Base-by-base conservation (phyloP, 2,329 filamentous ascomycete genomes). In the Biscogniauxia mediterranea region DNA sequence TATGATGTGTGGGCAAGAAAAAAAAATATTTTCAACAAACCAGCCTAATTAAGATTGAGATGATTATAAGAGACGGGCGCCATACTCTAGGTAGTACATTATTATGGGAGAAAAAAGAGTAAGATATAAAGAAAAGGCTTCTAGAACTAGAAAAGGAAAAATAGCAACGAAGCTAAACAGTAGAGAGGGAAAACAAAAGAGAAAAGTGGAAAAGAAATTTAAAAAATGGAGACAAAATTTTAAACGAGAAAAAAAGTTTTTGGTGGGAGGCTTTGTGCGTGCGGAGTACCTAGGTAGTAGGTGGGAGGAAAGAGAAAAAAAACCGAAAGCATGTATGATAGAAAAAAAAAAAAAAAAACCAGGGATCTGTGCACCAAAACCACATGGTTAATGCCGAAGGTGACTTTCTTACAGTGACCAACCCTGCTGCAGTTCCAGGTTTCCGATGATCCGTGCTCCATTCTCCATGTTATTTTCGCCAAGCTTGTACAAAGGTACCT, bases 171-270 rank as follows among this genome's bases (percentile, higher is more conserved):
- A 25, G 55, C n/a, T 8, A 55, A 15, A 52, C 50, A 55, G 25
- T 26, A 56, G 50, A 55, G 55, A 58, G 54, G 60, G 53, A 58
- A 32, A 53, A 64, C 32, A 51, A 28, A 51, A 55, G 62, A 38
- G 61, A 56, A 60, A 60, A 60, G 53, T 59, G 28, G 2, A 57
- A 63, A 55, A 60, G 46, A 56, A 66, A 17, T 50, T 7, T 56
- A n/a, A 56, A 60, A 60, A 60, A 51, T 59, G 28, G 2, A 57
- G 62, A 55, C 59, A 51, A 56, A 66, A 17, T 50, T 7, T 56
- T n/a, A 50, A 57, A 55, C 52, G 61, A 63, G 58, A 61, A 64
- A 61, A 66, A 64, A 67, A 64, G 64, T 62, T 57, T 20, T 17
- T 42, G 19, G 52, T 61, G 60, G 63, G 63, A 58, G 61, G 61